These are phyloP conservation scores for Vigna nakashimae DNA, from an alignment of 306 rosid species.

Conservation along the genomic window DNA sequence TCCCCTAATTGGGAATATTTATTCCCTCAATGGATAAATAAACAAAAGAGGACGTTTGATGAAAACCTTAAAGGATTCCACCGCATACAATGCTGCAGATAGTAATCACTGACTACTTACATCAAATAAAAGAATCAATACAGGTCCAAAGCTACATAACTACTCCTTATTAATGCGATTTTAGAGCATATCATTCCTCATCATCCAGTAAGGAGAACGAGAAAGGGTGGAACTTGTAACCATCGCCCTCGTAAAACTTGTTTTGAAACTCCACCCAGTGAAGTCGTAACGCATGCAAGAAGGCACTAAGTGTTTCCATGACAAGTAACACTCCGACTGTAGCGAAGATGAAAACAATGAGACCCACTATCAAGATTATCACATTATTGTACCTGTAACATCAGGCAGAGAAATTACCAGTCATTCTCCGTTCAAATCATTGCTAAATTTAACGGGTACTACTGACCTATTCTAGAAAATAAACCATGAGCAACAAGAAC, in stretches of 20 bases:
- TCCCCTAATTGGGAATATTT: constrained; percentile 47
- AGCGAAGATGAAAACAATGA: constrained; percentile 77
- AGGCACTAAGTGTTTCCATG: constrained; percentile 98
- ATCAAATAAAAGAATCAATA: constrained; percentile 71
- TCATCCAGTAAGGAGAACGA: constrained; percentile 68
- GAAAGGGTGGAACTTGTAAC: constrained; percentile 81
- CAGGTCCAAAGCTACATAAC: constrained; percentile 55
- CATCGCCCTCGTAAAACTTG: constrained; percentile 94
- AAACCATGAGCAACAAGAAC: constrained; percentile 11
- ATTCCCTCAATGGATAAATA: constrained; percentile 51
- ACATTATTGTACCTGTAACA: constrained; percentile 83
- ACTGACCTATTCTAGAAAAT: background rate
- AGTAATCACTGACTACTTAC: constrained; percentile 50
- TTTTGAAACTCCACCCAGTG: constrained; percentile 99
- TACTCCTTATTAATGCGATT: constrained; percentile 36
- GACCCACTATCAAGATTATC: constrained; percentile 75
- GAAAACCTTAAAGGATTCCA: constrained; percentile 47
- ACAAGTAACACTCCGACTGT: constrained; percentile 89
- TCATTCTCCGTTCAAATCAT: background rate
- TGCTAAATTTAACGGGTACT: background rate
- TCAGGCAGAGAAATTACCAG: constrained; percentile 20
- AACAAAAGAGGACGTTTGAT: constrained; percentile 48
- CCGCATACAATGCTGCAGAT: constrained; percentile 45
- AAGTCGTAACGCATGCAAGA: constrained; percentile 94
- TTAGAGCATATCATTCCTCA: constrained; percentile 59